phyloP scores from a whole-genome alignment of 225 moss, liverwort and hornwort species.

The Thuidium tamariscinum region DNA sequence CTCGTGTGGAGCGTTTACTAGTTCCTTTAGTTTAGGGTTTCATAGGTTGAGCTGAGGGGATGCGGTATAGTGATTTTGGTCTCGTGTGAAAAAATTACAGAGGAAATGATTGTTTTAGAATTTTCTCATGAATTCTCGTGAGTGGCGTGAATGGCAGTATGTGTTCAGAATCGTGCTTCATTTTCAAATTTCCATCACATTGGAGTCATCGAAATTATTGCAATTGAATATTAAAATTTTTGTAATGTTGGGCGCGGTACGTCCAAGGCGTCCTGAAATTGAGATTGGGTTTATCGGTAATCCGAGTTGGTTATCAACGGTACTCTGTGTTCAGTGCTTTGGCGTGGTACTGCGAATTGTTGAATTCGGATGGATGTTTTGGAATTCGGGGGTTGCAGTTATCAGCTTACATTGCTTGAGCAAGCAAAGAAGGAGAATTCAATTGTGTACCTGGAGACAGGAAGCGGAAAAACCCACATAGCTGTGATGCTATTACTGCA shows the following conservation, averaged over 20 bases:
- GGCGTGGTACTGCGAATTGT: background rate
- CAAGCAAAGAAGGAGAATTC: conserved; percentile 73
- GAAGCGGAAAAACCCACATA: conserved; percentile 80
- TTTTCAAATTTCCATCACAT: background rate
- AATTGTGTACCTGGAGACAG: conserved; percentile 85
- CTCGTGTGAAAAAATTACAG: background rate
- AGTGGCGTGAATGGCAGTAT: background rate
- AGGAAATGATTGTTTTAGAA: background rate
- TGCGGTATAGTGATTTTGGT: background rate
- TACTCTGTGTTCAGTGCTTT: background rate
- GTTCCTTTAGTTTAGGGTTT: conserved; percentile 3
- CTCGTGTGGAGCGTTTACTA: background rate
- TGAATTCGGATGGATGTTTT: background rate
- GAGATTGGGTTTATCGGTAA: background rate
- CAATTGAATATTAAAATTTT: background rate
- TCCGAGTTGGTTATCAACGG: background rate
- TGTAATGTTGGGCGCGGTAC: background rate
- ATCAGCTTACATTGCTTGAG: conserved; percentile 72
- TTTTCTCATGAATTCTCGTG: background rate
- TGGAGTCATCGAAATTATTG: background rate
- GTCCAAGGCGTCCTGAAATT: background rate
- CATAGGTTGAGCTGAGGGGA: background rate
- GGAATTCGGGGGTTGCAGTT: conserved; percentile 42
- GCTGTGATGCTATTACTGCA: conserved; percentile 63
- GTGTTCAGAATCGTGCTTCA: background rate